Conservation (phyloP, 768 basidiomycete genomes). For the Mycena belliarum region DNA sequence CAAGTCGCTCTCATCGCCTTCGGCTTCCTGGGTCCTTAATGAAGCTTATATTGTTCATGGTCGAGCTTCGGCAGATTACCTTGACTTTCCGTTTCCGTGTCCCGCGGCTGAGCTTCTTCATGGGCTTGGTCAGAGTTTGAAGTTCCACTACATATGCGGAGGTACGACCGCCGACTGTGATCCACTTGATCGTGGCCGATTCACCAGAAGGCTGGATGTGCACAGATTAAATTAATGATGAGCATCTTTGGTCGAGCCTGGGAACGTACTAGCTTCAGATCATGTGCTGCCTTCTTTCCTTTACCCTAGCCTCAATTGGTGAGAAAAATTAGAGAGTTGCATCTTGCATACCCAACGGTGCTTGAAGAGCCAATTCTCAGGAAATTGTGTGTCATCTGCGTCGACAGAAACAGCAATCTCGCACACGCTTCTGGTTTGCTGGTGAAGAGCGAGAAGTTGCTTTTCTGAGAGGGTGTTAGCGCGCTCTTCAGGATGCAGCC, state of each 20-base stretch:
- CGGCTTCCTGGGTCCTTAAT: slow-evolving; percentile 14
- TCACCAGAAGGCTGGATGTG: slow-evolving; percentile 60
- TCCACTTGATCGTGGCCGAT: slow-evolving; percentile 72
- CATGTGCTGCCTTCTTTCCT: slow-evolving; percentile 52
- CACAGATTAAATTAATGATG: slow-evolving; percentile 4
- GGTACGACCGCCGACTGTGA: slow-evolving; percentile 76
- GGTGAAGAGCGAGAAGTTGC: slow-evolving; percentile 53
- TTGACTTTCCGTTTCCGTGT: slow-evolving; percentile 23
- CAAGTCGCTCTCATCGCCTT: slow-evolving; percentile 24
- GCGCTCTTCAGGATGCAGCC: slow-evolving; percentile 71
- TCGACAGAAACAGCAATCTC: slow-evolving; percentile 63
- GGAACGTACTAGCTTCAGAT: slow-evolving; percentile 47
- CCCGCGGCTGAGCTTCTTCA: slow-evolving; percentile 7
- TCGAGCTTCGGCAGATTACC: slow-evolving; percentile 7
- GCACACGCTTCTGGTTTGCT: slow-evolving; percentile 57
- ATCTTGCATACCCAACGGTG: slow-evolving; percentile 58
- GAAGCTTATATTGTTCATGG: slow-evolving; percentile 2
- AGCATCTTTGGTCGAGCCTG: neutral
- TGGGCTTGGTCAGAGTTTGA: slow-evolving; percentile 40
- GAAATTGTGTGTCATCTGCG: slow-evolving; percentile 69
- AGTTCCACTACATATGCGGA: slow-evolving; percentile 71
- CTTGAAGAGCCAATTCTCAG: slow-evolving; percentile 65
- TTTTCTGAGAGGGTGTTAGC: slow-evolving; percentile 53
- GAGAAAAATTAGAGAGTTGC: neutral
- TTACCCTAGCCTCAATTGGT: slow-evolving; percentile 46